Percentiles rank a stretch among this genome's conserved stretches.
These are phyloP conservation scores for Erysiphe neolycopersici DNA, from an alignment of 2,329 filamentous ascomycete genomes.

Conservation along the genomic window DNA sequence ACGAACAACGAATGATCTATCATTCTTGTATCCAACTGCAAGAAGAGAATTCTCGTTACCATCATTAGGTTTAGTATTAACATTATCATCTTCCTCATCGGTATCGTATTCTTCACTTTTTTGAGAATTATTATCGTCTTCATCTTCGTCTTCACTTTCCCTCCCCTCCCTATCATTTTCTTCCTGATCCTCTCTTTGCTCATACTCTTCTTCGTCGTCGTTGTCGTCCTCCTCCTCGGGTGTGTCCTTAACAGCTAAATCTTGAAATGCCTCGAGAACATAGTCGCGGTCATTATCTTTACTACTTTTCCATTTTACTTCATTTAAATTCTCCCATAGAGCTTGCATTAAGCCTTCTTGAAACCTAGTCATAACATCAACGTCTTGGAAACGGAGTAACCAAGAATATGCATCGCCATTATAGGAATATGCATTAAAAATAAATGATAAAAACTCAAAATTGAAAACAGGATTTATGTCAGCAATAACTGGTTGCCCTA, in stretches of 20 bases:
- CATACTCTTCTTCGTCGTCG: constrained; percentile 31
- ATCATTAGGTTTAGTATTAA: constrained; percentile 38
- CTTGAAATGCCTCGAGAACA: constrained; percentile 82
- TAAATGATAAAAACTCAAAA: constrained; percentile 95
- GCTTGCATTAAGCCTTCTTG: constrained; percentile 89
- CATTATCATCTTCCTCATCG: constrained; percentile 59
- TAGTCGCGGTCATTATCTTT: constrained; percentile 88
- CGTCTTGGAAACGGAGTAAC: constrained; percentile 77
- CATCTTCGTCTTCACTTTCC: constrained; percentile 27
- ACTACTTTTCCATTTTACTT: constrained; percentile 78
- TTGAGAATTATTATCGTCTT: constrained; percentile 38
- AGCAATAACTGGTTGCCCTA: constrained; percentile 60
- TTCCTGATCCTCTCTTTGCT: constrained; percentile 33
- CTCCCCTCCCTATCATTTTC: constrained; percentile 49
- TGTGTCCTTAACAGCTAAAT: constrained; percentile 71
- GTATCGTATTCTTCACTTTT: constrained; percentile 48
- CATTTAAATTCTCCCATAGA: constrained; percentile 86
- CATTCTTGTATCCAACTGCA: constrained; percentile 89
- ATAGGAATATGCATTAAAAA: constrained; percentile 86
- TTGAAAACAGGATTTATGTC: constrained; percentile 98
- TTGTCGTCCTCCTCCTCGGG: constrained; percentile 22
- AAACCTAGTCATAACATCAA: constrained; percentile 55
- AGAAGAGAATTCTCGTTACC: constrained; percentile 79
- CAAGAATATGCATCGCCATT: constrained; percentile 87
- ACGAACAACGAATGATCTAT: constrained; percentile 87